phyloP scores from a whole-genome alignment of 1,284 basidiomycete species.

The Golubevia sp. region DNA sequence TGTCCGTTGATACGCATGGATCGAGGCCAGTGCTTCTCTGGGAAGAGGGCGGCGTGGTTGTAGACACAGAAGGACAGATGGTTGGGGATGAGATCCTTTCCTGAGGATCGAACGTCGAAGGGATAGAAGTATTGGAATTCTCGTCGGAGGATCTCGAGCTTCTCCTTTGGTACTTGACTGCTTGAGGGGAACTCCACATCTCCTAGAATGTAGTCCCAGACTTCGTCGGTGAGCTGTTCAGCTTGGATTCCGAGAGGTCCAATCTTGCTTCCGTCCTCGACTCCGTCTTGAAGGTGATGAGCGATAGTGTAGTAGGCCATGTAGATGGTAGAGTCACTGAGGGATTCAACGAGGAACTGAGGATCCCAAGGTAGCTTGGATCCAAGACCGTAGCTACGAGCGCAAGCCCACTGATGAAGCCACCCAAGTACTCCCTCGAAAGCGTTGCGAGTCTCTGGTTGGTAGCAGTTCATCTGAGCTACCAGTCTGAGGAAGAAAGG shows the following conservation, averaged over 20 bases:
- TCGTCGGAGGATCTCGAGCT: constrained; percentile 81
- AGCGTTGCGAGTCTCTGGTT: constrained; percentile 82
- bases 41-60: constrained; percentile 91
- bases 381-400: constrained; percentile 92
- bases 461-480: constrained; percentile 86
- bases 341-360: constrained; percentile 91
- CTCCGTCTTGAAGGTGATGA: constrained; percentile 77
- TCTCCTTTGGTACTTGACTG: constrained; percentile 72
- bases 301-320: constrained; percentile 98
- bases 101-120: constrained; percentile 97
- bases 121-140: constrained; percentile 99
- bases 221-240: constrained; percentile 93
- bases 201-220: constrained; percentile 93
- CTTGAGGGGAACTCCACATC: constrained; percentile 75
- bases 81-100: constrained; percentile 96
- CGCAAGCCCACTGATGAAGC: constrained; percentile 99
- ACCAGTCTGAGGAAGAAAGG: constrained; percentile 69
- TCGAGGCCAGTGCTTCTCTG: constrained; percentile 88
- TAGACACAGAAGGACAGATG: constrained; percentile 95
- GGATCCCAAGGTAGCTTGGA: constrained; percentile 97
- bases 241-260: constrained; percentile 84
- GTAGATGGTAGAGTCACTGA: constrained; percentile 98
- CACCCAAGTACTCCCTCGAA: constrained; percentile 92
- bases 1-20: constrained; percentile 96
- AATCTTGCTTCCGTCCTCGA: constrained; percentile 76